Evolutionary conservation across 768 basidiomycete species (phyloP).

Genomic region (Kwoniella botswanensis): DNA sequence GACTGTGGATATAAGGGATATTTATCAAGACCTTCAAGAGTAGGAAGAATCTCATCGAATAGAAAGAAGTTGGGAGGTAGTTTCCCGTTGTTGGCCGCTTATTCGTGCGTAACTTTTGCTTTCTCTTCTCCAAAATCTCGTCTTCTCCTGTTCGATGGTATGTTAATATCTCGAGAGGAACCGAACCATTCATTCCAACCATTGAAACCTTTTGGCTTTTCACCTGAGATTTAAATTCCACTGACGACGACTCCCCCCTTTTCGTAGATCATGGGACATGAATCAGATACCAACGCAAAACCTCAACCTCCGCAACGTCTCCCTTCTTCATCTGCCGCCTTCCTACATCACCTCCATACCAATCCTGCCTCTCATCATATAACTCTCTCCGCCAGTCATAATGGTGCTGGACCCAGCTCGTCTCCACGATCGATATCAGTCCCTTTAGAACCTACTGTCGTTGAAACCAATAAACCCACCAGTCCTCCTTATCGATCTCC

Average conservation of each 20-base stretch:
- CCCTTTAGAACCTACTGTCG: constrained; percentile 32
- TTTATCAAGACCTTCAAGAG: background rate
- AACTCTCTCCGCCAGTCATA: constrained; percentile 36
- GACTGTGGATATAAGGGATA: background rate
- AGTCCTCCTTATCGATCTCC: background rate
- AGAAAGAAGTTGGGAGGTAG: background rate
- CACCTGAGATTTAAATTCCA: background rate
- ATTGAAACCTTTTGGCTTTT: background rate
- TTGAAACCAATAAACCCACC: background rate
- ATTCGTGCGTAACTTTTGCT: background rate
- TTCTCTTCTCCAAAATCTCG: background rate
- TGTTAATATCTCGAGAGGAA: no score
- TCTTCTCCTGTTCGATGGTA: background rate
- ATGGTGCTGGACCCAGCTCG: constrained; percentile 4
- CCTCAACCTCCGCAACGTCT: background rate
- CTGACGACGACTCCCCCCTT: background rate
- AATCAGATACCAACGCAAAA: background rate
- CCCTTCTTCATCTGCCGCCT: constrained; percentile 42
- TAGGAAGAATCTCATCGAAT: background rate
- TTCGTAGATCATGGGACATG: constrained; percentile 11
- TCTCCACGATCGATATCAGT: constrained; percentile 17
- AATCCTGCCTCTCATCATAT: constrained; percentile 55
- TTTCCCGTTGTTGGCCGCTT: background rate
- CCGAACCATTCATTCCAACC: background rate
- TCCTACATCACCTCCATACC: constrained; percentile 55